Conservation (phyloP, 768 basidiomycete genomes). For the Russula virescens region DNA sequence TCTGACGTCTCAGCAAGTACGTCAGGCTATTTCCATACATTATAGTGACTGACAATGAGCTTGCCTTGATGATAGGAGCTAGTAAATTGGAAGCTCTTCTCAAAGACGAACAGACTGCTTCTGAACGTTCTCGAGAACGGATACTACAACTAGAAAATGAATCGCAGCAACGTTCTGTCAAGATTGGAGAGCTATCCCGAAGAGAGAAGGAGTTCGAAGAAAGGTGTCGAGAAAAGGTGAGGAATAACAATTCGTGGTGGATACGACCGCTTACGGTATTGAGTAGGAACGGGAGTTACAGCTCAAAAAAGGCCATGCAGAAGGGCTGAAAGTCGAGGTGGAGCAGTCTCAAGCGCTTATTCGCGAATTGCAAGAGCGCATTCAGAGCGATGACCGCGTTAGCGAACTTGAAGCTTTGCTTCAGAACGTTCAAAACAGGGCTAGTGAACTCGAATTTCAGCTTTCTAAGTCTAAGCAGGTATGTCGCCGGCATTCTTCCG, state of each 20-base stretch:
- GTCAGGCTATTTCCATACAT: slow-evolving; percentile 22
- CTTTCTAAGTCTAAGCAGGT: slow-evolving; percentile 77
- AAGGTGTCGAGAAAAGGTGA: slow-evolving; percentile 47
- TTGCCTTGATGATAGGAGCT: slow-evolving; percentile 22
- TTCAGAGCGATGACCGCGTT: slow-evolving; percentile 76
- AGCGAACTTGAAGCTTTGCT: slow-evolving; percentile 68
- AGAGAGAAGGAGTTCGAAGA: slow-evolving; percentile 53
- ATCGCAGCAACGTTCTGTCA: slow-evolving; percentile 33
- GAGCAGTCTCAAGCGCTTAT: slow-evolving; percentile 52
- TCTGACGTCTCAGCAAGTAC: slow-evolving; percentile 58
- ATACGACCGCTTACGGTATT: background rate
- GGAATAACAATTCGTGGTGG: background rate
- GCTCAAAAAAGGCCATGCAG: slow-evolving; percentile 46
- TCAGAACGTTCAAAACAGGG: slow-evolving; percentile 73
- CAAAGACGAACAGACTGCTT: slow-evolving; percentile 24
- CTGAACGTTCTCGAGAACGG: slow-evolving; percentile 27
- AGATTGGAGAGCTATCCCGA: slow-evolving; percentile 39
- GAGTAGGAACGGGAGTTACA: slow-evolving; percentile 71
- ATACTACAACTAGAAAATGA: slow-evolving; percentile 42
- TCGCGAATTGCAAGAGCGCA: slow-evolving; percentile 73
- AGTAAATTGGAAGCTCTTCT: slow-evolving; percentile 27
- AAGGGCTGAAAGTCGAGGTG: slow-evolving; percentile 48
- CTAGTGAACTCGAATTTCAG: slow-evolving; percentile 79
- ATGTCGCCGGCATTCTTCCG: slow-evolving; percentile 19
- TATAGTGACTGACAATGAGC: background rate